A percentile compares a stretch with the other conserved stretches of the same genome.
Conservation (phyloP, 768 basidiomycete genomes). For the Plicaturopsis crispa region DNA sequence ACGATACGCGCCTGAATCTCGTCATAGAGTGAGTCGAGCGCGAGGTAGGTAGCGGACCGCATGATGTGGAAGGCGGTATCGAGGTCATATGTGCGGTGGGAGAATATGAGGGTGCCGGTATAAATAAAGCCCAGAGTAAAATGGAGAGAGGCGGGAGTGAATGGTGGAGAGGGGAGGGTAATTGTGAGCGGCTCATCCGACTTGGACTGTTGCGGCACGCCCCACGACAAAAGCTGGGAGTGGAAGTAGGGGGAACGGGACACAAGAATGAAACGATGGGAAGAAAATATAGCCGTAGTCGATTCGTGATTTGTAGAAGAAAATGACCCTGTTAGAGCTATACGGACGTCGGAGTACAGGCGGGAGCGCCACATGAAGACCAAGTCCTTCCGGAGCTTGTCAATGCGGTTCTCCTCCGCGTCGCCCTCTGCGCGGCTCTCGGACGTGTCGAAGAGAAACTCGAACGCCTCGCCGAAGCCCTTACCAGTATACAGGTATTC, state of each 20-base stretch:
- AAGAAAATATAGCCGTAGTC: constrained; percentile 79
- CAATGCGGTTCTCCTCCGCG: constrained; percentile 49
- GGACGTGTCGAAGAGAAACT: constrained; percentile 71
- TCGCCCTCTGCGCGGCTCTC: constrained; percentile 35
- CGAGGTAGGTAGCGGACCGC: constrained; percentile 75
- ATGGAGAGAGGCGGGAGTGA: constrained; percentile 89
- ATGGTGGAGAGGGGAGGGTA: constrained; percentile 82
- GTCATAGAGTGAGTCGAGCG: constrained; percentile 59
- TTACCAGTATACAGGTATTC: constrained; percentile 94
- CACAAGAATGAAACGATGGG: constrained; percentile 89
- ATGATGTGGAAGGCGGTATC: constrained; percentile 87
- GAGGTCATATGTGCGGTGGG: constrained; percentile 89
- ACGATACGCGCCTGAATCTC: constrained; percentile 82
- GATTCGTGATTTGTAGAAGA: constrained; percentile 57
- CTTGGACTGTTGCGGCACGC: constrained; percentile 16
- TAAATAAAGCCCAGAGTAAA: constrained; percentile 95
- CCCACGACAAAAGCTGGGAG: constrained; percentile 69
- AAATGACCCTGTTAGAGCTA: constrained; percentile 67
- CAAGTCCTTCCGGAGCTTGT: constrained; percentile 87
- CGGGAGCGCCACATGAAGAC: constrained; percentile 96
- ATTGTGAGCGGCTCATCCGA: constrained; percentile 47
- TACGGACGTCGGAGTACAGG: constrained; percentile 86
- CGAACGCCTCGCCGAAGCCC: constrained; percentile 82
- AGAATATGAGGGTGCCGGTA: constrained; percentile 89
- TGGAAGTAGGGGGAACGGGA: constrained; percentile 88